Base-by-base conservation (phyloP, 2,329 filamentous ascomycete genomes). In the Ceratocystis albifundus region DNA sequence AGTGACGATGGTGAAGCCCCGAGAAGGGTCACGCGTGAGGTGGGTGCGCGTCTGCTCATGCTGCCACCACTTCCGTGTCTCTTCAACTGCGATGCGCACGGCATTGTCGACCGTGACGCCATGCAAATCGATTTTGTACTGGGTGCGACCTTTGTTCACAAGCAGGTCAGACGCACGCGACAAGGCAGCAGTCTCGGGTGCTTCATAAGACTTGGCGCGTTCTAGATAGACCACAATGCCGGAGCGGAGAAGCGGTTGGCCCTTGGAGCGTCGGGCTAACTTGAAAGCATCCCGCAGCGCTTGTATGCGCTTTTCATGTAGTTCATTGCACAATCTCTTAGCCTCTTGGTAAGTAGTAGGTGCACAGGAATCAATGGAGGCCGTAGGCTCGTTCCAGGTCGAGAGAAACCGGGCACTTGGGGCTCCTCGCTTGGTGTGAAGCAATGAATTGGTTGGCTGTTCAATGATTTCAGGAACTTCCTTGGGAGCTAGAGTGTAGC, bases 51-150 rank as follows among this genome's bases (percentile, higher is more conserved):
- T 61, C 48, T 50, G 59, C 44, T 53, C 53, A 2, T 41, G 45
- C 3, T 61, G 57, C 92, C 91, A 96, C 93, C 93, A 97, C 8
- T 73, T 74, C 69, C 82, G 79, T 0, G 88, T 87, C 46, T 80
- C 81, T 61, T 85, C 80, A 36, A 82, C 81, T 1, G 89, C 86
- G 69, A 96, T 96, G 2, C 89, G 80, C 36, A 91, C 85, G 1
- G 88, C 93, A 73, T 96, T 89, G 62, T 85, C 79, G 1, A 96
- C 91, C 57, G 81, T 85, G 4, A 96, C 84, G 4, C 90, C 90
- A 74, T 97, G 93, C 30, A 97, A 78, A 74, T 97, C 93, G 6
- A 95, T 78, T 22, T 80, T 77, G 0, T 75, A 78, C 8, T 28
- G 25, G 4, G 80, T 80, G 63, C 89, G 92, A 72, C 91, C 87